Evolutionary conservation across 441 rosid species (phyloP).

Genomic region (Breynia disticha): DNA sequence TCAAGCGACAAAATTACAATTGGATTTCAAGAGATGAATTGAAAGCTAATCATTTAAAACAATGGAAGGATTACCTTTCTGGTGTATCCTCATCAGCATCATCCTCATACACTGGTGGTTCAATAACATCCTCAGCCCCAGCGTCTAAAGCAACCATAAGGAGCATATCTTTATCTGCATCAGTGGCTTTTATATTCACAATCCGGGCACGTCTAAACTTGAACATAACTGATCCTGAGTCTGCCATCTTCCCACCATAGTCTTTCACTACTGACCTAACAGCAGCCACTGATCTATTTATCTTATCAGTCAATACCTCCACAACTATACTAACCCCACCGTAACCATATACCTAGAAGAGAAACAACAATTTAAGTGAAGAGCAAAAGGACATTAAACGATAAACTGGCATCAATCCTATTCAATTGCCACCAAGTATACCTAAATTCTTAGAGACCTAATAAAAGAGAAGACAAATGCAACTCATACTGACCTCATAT

Average conservation of each 20-base stretch:
- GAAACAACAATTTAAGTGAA: slow-evolving; percentile 7
- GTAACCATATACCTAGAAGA: slow-evolving; percentile 71
- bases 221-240: slow-evolving; percentile 84
- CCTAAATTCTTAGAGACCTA: slow-evolving; percentile 4
- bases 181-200: slow-evolving; percentile 59
- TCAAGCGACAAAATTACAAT: too few species aligned
- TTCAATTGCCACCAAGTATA: not conserved
- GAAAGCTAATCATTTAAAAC: slow-evolving; percentile 1
- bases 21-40: not conserved
- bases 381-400: not conserved
- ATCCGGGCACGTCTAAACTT: slow-evolving; percentile 73
- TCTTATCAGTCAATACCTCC: slow-evolving; percentile 86
- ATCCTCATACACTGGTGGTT: slow-evolving; percentile 61
- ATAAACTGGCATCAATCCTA: not conserved
- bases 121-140: slow-evolving; percentile 95
- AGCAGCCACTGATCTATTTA: slow-evolving; percentile 76
- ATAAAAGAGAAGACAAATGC: slow-evolving; percentile 2
- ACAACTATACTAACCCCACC: slow-evolving; percentile 91
- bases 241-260: slow-evolving; percentile 90
- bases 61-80: slow-evolving; percentile 38
- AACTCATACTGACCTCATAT: slow-evolving; percentile 50
- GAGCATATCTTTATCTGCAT: slow-evolving; percentile 78
- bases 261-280: slow-evolving; percentile 77
- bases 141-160: slow-evolving; percentile 68
- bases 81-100: slow-evolving; percentile 59